Percentiles rank a stretch among this genome's conserved stretches.
Evolutionary conservation across 1,139 yeast species (phyloP).

Genomic region (Candida glucosophila): DNA sequence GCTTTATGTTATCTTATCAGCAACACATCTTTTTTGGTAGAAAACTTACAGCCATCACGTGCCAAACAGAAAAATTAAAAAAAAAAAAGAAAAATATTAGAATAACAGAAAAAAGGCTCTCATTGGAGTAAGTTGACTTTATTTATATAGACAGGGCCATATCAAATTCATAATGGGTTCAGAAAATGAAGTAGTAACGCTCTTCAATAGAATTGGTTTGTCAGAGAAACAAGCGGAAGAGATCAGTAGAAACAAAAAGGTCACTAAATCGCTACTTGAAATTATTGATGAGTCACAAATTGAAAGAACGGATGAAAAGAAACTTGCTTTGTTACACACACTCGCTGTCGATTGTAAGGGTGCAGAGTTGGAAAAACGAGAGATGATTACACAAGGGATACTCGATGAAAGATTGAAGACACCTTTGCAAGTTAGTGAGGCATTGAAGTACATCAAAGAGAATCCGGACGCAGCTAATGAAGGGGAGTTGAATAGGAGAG

Average conservation of each 20-base stretch:
- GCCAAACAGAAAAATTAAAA: too few species aligned
- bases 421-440: slow-evolving; percentile 71
- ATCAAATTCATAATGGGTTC: slow-evolving; percentile 5
- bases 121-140: too few species aligned
- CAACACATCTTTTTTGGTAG: too few species aligned
- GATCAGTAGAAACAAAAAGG: slow-evolving; percentile 76
- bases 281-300: slow-evolving; percentile 37
- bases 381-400: slow-evolving; percentile 51
- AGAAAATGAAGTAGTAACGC: slow-evolving; percentile 25
- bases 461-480: slow-evolving; percentile 32
- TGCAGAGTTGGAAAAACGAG: slow-evolving; percentile 32
- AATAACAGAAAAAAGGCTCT: too few species aligned
- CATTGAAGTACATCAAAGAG: slow-evolving; percentile 57
- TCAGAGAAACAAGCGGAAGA: slow-evolving; percentile 66
- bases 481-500: slow-evolving; percentile 43
- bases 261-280: slow-evolving; percentile 56
- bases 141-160: neutral
- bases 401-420: slow-evolving; percentile 56
- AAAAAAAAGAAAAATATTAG: too few species aligned
- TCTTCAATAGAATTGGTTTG: slow-evolving; percentile 58
- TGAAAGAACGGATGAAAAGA: slow-evolving; percentile 30
- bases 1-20: too few species aligned
- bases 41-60: too few species aligned
- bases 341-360: slow-evolving; percentile 64
- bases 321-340: slow-evolving; percentile 60